phyloP scores from a whole-genome alignment of 371 early-diverging fungal species.

The Parasitella parasitica region DNA sequence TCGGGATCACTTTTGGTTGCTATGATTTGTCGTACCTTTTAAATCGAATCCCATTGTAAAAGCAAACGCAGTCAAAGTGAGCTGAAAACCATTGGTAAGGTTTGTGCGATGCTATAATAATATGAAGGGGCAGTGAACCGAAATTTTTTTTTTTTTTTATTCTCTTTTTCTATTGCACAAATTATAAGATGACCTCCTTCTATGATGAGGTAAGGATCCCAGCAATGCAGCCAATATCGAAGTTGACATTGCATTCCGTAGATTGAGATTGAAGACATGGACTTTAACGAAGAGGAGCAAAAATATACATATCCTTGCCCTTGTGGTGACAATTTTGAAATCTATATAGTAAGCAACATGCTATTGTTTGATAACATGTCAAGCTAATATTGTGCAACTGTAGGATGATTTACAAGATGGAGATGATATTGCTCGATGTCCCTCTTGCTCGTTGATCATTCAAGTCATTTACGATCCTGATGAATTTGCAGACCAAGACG shows the following conservation, averaged over 20 bases:
- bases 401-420: conserved; percentile 86
- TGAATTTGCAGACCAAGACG: conserved; percentile 52
- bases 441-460: conserved; percentile 95
- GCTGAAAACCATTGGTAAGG: neutral
- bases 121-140: neutral
- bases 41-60: no score
- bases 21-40: no score
- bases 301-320: conserved; percentile 98
- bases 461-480: conserved; percentile 83
- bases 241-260: conserved; percentile 8
- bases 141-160: neutral
- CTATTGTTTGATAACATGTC: no score
- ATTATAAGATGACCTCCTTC: conserved; percentile 27
- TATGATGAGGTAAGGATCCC: conserved; percentile 30
- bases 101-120: neutral
- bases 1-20: no score
- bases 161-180: neutral
- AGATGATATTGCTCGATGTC: conserved; percentile 95
- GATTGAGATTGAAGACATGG: conserved; percentile 97
- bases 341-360: conserved; percentile 60
- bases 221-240: neutral
- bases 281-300: conserved; percentile 84
- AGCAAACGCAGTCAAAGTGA: neutral
- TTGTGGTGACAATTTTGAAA: conserved; percentile 99
- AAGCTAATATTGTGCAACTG: neutral